These are phyloP conservation scores for Pseudogymnoascus sp. DNA, from an alignment of 2,329 filamentous ascomycete species.

Conservation along the genomic window DNA sequence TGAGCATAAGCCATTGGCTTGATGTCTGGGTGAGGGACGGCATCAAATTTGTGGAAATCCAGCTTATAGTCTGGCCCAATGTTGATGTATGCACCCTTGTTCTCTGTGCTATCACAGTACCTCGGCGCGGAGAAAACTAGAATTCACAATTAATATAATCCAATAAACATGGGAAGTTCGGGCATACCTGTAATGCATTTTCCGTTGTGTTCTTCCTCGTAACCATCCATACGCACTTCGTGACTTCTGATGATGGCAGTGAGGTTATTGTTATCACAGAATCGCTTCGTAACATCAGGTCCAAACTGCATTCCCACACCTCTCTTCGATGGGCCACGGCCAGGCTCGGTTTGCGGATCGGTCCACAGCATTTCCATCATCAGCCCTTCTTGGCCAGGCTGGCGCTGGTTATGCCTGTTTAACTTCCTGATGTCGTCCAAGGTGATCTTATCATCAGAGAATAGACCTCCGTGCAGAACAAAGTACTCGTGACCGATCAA, in stretches of 20 bases:
- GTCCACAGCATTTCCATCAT: slow-evolving; percentile 99
- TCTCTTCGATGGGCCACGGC: slow-evolving; percentile 89
- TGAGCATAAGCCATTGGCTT: slow-evolving; percentile 91
- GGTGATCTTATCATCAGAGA: slow-evolving; percentile 89
- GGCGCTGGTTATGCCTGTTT: slow-evolving; percentile 80
- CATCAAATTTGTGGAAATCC: slow-evolving; percentile 87
- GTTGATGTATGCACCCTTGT: slow-evolving; percentile 98
- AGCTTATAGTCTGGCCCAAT: slow-evolving; percentile 88
- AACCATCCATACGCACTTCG: slow-evolving; percentile 98
- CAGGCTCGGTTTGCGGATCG: slow-evolving; percentile 78
- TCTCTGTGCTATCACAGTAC: slow-evolving; percentile 97
- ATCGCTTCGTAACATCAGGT: slow-evolving; percentile 89
- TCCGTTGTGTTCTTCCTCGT: slow-evolving; percentile 94
- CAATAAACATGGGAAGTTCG: background rate
- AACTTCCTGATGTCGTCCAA: slow-evolving; percentile 91
- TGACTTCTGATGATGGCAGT: slow-evolving; percentile 95
- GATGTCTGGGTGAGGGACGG: slow-evolving; percentile 91
- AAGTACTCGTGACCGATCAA: slow-evolving; percentile 86
- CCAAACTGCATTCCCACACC: slow-evolving; percentile 96
- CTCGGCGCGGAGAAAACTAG: slow-evolving; percentile 91
- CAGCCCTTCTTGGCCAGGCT: slow-evolving; percentile 84
- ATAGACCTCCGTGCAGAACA: slow-evolving; percentile 87
- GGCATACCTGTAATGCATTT: slow-evolving; percentile 77
- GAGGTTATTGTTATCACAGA: slow-evolving; percentile 92
- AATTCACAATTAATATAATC: slow-evolving; percentile 25